phyloP scores from a whole-genome alignment of 1,139 yeast species.

The Oligophagozyma castellii region DNA sequence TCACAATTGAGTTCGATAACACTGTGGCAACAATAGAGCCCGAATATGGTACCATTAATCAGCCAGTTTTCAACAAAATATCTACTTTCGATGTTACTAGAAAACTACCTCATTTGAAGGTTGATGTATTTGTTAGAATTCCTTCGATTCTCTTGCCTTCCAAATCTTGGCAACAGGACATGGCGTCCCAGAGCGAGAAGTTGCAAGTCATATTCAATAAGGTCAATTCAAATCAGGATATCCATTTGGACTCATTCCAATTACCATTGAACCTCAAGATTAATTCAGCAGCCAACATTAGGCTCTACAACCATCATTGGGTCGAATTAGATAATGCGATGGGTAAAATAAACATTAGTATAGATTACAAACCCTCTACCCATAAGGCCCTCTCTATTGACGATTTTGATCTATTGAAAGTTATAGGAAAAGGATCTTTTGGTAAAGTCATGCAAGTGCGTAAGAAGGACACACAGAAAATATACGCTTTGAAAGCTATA shows the following conservation, averaged over 20 bases:
- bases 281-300: conserved; percentile 23
- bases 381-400: conserved; percentile 67
- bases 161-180: conserved; percentile 25
- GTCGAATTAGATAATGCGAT: conserved; percentile 23
- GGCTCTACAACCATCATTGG: conserved; percentile 36
- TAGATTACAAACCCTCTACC: conserved; percentile 64
- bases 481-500: conserved; percentile 84
- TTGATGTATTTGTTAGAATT: conserved; percentile 63
- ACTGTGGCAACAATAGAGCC: conserved; percentile 73
- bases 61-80: conserved; percentile 69
- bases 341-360: conserved; percentile 41
- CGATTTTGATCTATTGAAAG: conserved; percentile 83
- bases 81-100: conserved; percentile 84
- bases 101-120: conserved; percentile 35
- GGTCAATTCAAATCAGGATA: conserved; percentile 28
- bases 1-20: conserved; percentile 64
- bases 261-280: conserved; percentile 25
- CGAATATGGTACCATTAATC: conserved; percentile 47
- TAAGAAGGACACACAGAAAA: conserved; percentile 83
- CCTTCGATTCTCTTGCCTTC: conserved; percentile 49
- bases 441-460: conserved; percentile 98
- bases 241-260: conserved; percentile 23
- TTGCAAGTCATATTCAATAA: conserved; percentile 23
- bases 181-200: conserved; percentile 12
- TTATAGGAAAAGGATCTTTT: conserved; percentile 93